Percentiles rank a stretch among this genome's conserved stretches.
Evolutionary conservation across 2,329 filamentous ascomycete genomes (phyloP).

Genomic region (Paraphoma sp.): DNA sequence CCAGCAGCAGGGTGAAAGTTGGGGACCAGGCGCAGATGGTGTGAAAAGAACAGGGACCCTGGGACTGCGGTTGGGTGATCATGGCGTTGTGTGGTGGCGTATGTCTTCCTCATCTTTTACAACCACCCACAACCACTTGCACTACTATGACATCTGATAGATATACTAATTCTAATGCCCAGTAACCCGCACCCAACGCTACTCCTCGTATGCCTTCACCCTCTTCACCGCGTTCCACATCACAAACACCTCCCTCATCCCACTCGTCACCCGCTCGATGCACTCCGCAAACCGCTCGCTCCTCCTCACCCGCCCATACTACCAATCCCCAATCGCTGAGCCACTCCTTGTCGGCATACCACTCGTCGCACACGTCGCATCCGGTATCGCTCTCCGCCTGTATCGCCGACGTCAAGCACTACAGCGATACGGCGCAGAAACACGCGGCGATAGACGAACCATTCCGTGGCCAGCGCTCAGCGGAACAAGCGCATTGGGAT

Average conservation of each 20-base stretch:
- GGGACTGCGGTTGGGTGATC: conserved; percentile 67
- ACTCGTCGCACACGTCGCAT: conserved; percentile 75
- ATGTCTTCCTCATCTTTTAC: conserved; percentile 38
- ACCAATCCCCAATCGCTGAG: conserved; percentile 80
- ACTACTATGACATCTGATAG: too few relatives aligned
- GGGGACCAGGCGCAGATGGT: conserved; percentile 12
- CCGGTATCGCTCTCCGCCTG: conserved; percentile 78
- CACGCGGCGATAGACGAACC: conserved; percentile 57
- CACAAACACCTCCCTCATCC: conserved; percentile 55
- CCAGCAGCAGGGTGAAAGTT: conserved; percentile 16
- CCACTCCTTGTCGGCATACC: conserved; percentile 80
- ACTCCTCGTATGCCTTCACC: conserved; percentile 74
- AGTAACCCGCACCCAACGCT: conserved; percentile 82
- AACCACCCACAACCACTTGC: neutral
- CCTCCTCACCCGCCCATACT: conserved; percentile 88
- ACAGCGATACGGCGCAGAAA: conserved; percentile 75
- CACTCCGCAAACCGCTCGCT: conserved; percentile 80
- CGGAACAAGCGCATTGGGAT: conserved; percentile 75
- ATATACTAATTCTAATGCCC: neutral
- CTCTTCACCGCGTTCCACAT: conserved; percentile 53
- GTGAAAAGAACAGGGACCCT: conserved; percentile 40
- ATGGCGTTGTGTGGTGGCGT: conserved; percentile 79
- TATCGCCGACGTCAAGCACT: conserved; percentile 75
- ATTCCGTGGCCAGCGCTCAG: conserved; percentile 74
- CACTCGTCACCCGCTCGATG: conserved; percentile 56